phyloP scores from a whole-genome alignment of 2,329 filamentous ascomycete species.

The Emmonsiellopsis sp. region DNA sequence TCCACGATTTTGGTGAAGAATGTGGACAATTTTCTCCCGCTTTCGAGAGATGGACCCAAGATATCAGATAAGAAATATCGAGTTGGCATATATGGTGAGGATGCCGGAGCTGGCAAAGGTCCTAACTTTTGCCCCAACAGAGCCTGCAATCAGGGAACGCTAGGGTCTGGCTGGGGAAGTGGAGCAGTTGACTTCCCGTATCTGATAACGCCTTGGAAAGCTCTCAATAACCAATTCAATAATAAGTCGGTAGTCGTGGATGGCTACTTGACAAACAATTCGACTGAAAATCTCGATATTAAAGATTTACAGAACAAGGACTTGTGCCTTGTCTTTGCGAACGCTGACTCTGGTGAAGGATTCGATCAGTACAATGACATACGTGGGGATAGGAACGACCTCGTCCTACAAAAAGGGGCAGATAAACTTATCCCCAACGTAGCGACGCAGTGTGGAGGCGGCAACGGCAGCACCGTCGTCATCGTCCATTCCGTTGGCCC shows the following conservation, averaged over 20 bases:
- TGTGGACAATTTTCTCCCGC: conserved; percentile 31
- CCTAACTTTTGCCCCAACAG: conserved; percentile 51
- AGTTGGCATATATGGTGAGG: conserved; percentile 42
- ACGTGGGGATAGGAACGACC: conserved; percentile 42
- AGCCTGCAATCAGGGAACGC: conserved; percentile 56
- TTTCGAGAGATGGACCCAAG: conserved; percentile 30
- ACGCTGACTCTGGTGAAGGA: conserved; percentile 40
- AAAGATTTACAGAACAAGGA: conserved; percentile 31
- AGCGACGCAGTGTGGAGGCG: conserved; percentile 56
- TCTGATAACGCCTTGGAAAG: conserved; percentile 34
- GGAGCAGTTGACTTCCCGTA: conserved; percentile 62
- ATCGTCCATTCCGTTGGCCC: conserved; percentile 76
- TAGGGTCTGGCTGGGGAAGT: conserved; percentile 68
- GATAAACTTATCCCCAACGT: conserved; percentile 63
- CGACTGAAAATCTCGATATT: conserved; percentile 18
- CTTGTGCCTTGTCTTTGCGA: conserved; percentile 42
- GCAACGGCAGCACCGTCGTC: conserved; percentile 62
- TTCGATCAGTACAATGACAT: conserved; percentile 48
- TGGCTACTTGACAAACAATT: conserved; percentile 44
- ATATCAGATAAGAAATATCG: conserved; percentile 23
- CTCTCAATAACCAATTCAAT: conserved; percentile 26
- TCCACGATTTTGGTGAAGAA: conserved; percentile 45
- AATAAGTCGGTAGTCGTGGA: conserved; percentile 38
- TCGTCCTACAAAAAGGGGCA: conserved; percentile 67
- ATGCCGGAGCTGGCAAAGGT: conserved; percentile 40